Evolutionary conservation across 192 early-diverging fungal species (phyloP).

Genomic region (Backusella macrospora): DNA sequence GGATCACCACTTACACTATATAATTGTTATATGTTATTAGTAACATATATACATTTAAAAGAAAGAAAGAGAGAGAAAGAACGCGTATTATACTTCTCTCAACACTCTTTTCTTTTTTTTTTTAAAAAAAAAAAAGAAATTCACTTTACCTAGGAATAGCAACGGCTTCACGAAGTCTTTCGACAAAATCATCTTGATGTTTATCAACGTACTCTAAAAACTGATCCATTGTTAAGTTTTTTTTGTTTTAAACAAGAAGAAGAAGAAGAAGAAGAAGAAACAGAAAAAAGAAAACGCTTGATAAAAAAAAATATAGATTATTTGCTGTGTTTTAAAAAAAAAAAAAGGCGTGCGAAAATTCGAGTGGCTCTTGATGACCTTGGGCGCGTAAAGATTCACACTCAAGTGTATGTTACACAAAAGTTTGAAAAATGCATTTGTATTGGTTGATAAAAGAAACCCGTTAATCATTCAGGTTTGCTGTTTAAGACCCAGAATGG

Average conservation of each 20-base stretch:
- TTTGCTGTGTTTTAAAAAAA: background rate
- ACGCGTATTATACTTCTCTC: too few species aligned
- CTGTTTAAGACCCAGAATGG: too few species aligned
- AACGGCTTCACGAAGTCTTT: conserved; percentile 85
- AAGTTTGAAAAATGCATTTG: too few species aligned
- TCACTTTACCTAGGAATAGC: conserved; percentile 77
- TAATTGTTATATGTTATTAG: background rate
- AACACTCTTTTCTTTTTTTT: background rate
- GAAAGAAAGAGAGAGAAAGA: background rate
- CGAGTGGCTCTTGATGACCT: background rate
- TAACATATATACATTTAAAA: background rate
- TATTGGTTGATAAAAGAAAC: too few species aligned
- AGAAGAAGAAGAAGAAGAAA: conserved; percentile 13
- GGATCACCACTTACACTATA: conserved; percentile 78
- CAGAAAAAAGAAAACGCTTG: background rate
- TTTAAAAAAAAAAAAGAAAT: background rate
- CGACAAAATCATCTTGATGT: conserved; percentile 80
- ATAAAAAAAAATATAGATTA: background rate
- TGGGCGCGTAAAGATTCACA: too few species aligned
- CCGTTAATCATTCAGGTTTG: too few species aligned
- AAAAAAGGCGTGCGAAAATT: conserved; percentile 6
- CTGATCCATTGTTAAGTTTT: conserved; percentile 49
- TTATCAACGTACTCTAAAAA: conserved; percentile 78
- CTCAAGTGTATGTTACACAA: too few species aligned
- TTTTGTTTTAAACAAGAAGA: conserved; percentile 19